These are phyloP conservation scores for Termitomyces sp. DNA, from an alignment of 1,284 basidiomycete genomes.

Conservation along the genomic window DNA sequence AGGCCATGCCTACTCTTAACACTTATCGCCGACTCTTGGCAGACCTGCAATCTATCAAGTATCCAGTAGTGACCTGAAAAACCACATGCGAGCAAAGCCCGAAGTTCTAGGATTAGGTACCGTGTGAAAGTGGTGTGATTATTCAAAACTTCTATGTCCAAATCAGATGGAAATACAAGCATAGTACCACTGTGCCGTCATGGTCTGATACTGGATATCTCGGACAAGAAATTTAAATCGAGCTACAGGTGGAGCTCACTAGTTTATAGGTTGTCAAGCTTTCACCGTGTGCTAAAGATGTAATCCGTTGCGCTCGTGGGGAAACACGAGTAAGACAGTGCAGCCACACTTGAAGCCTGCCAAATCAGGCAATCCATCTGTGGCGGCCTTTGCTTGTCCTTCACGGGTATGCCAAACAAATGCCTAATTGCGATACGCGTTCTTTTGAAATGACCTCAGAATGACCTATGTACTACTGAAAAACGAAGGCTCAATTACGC, in stretches of 20 bases:
- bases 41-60: background rate
- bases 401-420: constrained; percentile 4
- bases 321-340: background rate
- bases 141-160: background rate
- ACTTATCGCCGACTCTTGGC: background rate
- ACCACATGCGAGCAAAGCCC: background rate
- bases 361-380: constrained; percentile 1
- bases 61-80: background rate
- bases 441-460: background rate
- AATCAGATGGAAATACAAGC: too few relatives aligned
- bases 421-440: background rate
- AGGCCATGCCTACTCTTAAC: too few relatives aligned
- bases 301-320: background rate
- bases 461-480: background rate
- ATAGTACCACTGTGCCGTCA: too few relatives aligned
- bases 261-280: background rate
- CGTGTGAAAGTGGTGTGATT: background rate
- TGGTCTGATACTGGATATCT: too few relatives aligned
- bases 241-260: background rate
- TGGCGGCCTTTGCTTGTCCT: constrained; percentile 2
- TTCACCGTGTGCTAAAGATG: background rate
- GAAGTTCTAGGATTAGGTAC: background rate
- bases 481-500: background rate
- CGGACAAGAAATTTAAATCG: background rate
- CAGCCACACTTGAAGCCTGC: constrained; percentile 10